phyloP scores from a whole-genome alignment of 768 basidiomycete species.

The Leucocoprinus leucothites region DNA sequence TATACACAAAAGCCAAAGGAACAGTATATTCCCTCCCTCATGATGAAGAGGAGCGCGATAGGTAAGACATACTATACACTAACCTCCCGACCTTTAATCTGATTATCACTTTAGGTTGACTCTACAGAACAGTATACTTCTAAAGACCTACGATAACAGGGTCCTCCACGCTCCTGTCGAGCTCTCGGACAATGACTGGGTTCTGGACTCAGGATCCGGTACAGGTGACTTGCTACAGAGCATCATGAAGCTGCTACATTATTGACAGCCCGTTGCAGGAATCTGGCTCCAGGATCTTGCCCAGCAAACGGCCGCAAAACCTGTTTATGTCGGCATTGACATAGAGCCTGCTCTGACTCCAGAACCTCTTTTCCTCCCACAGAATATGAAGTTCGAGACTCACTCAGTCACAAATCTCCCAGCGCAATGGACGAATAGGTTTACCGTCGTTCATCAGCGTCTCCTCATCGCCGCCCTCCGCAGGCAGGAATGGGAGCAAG shows the following conservation, averaged over 20 bases:
- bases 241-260: too few relatives aligned
- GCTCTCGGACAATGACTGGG: constrained; percentile 5
- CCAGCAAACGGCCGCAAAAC: background rate
- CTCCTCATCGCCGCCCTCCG: constrained; percentile 9
- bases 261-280: too few relatives aligned
- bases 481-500: constrained; percentile 3
- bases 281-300: constrained; percentile 7
- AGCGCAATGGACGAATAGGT: constrained; percentile 2
- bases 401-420: background rate
- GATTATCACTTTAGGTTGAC: background rate
- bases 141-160: constrained; percentile 1
- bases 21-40: constrained; percentile 7
- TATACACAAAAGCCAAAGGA: background rate
- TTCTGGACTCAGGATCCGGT: constrained; percentile 1
- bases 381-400: constrained; percentile 7
- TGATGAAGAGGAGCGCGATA: constrained; percentile 6
- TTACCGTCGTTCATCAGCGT: constrained; percentile 9
- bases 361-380: background rate
- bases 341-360: background rate
- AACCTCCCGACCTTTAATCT: background rate
- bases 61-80: background rate
- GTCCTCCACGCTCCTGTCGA: constrained; percentile 2
- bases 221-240: background rate
- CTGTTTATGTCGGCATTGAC: constrained; percentile 1
- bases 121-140: background rate